Base-by-base conservation (phyloP, 768 basidiomycete species). In the Lactifluus subvellereus region DNA sequence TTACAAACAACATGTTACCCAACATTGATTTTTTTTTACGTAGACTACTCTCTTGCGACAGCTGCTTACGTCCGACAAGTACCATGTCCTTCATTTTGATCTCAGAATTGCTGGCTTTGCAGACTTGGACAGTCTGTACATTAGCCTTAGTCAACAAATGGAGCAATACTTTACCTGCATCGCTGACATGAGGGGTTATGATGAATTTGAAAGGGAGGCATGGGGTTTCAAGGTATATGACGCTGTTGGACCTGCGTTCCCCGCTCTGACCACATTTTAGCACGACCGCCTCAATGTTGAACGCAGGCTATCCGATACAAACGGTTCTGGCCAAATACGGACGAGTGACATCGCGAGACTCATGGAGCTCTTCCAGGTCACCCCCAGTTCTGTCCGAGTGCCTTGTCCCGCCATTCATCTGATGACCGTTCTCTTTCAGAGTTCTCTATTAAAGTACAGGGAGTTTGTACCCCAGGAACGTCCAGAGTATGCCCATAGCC, bases 91-190 rank as follows among this genome's bases (percentile, higher is more conserved):
- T 53, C 87, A 91, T 69, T 89, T 93, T 67, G 90, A 93, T 72
- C 78, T 94, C 48, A 84, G 90, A 5, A 90, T 92, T 54, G 83
- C 91, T 3, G 90, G 89, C 0, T 93, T 93, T 69, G 89, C 89
- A 2, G 91, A 92, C 69, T 77, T 93, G 11, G 75, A 82, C 1
- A 91, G 90, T 68, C 77, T 93, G 38, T 92, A 93, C 69, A 80
- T 77, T 72, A 87, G 88, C 58, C 78, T 94, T 10, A 87, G 87
- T 66, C 82, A 83, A 48, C 89, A 91, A 71, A 89, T 92, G 84
- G 88, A 91, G 67, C 82, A 82, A 37, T 93, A 86, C 70, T 93
- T 91, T 62, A 84, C 85, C 67, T 79, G 79, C 51, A 79, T 93
- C 18, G 80, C 85, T 1, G 77, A 76, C 14, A 75, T 75, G 53